phyloP scores from a whole-genome alignment of 169 alveolate species.

The Cyclospora cayetanensis region DNA sequence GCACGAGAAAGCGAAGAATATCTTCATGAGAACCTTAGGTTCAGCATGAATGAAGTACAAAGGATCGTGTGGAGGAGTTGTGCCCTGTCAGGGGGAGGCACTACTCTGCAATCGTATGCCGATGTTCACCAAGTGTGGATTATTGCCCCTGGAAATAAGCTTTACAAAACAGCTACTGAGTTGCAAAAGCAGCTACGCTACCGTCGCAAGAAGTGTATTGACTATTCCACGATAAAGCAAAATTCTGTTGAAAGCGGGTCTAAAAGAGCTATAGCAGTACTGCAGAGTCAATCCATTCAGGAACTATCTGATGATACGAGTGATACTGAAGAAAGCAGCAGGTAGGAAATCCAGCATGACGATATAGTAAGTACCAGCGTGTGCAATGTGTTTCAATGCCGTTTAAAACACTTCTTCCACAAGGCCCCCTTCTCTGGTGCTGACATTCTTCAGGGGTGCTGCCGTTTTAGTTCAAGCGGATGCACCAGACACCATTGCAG shows the following conservation, averaged over 20 bases:
- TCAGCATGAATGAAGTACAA: conserved; percentile 36
- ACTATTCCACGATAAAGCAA: conserved; percentile 22
- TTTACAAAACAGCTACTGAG: conserved; percentile 2
- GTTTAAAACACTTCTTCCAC: neutral
- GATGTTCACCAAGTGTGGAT: no score
- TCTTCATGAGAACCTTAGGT: neutral
- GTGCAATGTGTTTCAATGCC: neutral
- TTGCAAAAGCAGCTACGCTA: conserved; percentile 50
- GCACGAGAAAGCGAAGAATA: neutral
- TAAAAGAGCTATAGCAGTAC: neutral
- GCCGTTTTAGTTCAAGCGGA: conserved; percentile 35
- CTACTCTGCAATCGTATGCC: no score
- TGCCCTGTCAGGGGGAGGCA: neutral
- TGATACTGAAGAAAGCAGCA: conserved; percentile 9
- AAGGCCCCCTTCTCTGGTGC: neutral
- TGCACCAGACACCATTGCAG: neutral
- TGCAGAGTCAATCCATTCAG: conserved; percentile 21
- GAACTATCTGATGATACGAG: conserved; percentile 7
- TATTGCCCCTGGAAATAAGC: neutral
- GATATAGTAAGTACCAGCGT: neutral
- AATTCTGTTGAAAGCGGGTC: neutral
- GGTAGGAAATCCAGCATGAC: neutral
- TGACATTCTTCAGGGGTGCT: conserved; percentile 7
- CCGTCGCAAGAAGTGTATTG: conserved; percentile 33
- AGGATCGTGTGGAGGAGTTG: conserved; percentile 47